These are phyloP conservation scores for Sideroxylon spinosum DNA, from an alignment of 179 eudicot genomes.

Conservation along the genomic window DNA sequence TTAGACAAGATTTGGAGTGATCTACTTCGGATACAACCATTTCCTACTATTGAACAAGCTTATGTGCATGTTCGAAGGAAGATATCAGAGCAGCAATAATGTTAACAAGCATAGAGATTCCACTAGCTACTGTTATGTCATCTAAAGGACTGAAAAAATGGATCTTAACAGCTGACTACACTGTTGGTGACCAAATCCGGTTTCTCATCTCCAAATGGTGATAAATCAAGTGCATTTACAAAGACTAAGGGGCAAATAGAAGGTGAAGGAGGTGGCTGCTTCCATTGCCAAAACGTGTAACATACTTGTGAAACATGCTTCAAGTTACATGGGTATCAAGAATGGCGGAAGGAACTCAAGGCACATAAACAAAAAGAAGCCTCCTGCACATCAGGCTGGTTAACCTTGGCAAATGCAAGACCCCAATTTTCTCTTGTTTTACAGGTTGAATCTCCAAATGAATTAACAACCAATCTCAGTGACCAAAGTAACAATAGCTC, in stretches of 20 bases:
- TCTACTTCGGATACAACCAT: too few relatives aligned
- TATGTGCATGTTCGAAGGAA: background rate
- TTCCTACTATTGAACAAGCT: background rate
- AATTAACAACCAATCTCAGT: background rate
- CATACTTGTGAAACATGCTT: background rate
- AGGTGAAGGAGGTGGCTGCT: background rate
- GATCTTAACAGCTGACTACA: background rate
- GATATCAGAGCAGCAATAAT: background rate
- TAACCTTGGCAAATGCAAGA: background rate
- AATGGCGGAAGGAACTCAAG: constrained; percentile 1
- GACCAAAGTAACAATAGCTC: background rate
- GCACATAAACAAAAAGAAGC: background rate
- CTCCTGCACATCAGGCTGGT: background rate
- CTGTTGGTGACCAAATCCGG: background rate
- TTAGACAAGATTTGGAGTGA: background rate
- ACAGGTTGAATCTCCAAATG: background rate
- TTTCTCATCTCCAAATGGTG: background rate
- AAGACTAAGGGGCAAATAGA: background rate
- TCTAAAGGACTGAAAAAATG: background rate
- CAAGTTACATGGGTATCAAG: background rate
- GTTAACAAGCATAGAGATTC: background rate
- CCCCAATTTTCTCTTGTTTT: background rate
- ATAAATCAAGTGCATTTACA: background rate
- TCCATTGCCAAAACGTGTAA: background rate
- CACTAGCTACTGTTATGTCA: background rate